Conservation (phyloP, 2,329 filamentous ascomycete species). For the Alternaria atra region DNA sequence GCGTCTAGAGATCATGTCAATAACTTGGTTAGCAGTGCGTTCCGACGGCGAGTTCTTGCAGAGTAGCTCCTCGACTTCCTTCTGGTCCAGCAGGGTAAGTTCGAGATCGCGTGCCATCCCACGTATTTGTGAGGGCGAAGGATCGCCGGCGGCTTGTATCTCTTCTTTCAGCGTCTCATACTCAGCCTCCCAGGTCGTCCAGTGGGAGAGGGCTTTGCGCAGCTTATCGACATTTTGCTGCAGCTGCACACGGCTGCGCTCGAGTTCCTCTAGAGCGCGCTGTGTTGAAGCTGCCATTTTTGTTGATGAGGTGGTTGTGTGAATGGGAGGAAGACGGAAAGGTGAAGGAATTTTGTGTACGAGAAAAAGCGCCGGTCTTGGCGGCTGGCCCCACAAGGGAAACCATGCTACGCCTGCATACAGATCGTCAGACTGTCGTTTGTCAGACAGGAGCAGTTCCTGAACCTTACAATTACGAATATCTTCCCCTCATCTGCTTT, state of each 20-base stretch:
- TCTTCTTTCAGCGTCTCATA: conserved; percentile 91
- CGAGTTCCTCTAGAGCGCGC: conserved; percentile 72
- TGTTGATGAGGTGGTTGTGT: conserved; percentile 9
- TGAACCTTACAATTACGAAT: background rate
- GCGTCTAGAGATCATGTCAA: conserved; percentile 74
- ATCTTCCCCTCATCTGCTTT: background rate
- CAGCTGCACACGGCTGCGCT: conserved; percentile 77
- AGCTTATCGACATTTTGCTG: conserved; percentile 80
- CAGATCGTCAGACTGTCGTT: background rate
- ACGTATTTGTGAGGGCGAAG: conserved; percentile 42
- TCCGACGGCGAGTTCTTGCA: conserved; percentile 55
- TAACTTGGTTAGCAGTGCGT: conserved; percentile 69
- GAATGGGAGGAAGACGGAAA: background rate
- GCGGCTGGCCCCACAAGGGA: conserved; percentile 29
- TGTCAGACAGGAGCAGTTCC: background rate
- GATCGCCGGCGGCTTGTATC: conserved; percentile 60
- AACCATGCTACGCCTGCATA: conserved; percentile 15
- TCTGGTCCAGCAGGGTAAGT: conserved; percentile 70
- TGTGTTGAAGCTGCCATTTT: conserved; percentile 41
- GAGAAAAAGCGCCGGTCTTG: conserved; percentile 22
- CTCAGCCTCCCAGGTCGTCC: conserved; percentile 90
- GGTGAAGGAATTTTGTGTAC: conserved; percentile 18
- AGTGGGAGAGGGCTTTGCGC: conserved; percentile 79
- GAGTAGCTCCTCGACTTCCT: conserved; percentile 66
- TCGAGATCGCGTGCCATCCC: conserved; percentile 67